Conservation (phyloP, 106 monocot species). For the Agapanthus africanus region DNA sequence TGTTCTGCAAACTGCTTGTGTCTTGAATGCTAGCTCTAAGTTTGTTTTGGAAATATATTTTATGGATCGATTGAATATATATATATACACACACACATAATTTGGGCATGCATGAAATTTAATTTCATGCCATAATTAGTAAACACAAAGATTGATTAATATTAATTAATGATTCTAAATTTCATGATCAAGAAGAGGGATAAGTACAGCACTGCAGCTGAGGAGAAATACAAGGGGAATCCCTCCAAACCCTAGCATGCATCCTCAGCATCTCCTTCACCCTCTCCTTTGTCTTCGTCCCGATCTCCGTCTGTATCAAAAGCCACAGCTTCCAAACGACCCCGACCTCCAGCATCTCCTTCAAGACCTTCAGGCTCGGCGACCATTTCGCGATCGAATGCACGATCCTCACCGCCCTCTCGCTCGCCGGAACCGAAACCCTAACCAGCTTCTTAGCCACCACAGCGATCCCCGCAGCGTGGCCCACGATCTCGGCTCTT, state of each 20-base stretch:
- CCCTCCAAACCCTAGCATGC: conserved; percentile 55
- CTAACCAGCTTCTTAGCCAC: conserved; percentile 49
- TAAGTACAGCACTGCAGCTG: too few species aligned
- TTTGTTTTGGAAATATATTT: too few species aligned
- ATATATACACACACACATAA: too few species aligned
- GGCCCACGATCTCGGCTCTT: conserved; percentile 35
- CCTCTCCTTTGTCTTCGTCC: conserved; percentile 41
- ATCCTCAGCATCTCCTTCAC: conserved; percentile 50
- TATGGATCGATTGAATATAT: too few species aligned
- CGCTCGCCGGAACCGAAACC: conserved; percentile 38
- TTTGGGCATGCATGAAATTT: too few species aligned
- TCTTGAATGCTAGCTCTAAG: too few species aligned
- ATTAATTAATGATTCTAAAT: too few species aligned
- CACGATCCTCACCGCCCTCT: conserved; percentile 35
- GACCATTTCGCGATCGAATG: conserved; percentile 25
- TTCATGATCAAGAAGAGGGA: too few species aligned
- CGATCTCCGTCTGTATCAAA: conserved; percentile 31
- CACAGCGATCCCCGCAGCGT: conserved; percentile 45
- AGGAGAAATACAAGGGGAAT: conserved; percentile 44
- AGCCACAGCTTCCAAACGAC: conserved; percentile 45
- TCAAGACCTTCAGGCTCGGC: conserved; percentile 23
- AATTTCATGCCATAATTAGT: too few species aligned
- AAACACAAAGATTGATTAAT: too few species aligned
- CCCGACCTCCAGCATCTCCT: conserved; percentile 60
- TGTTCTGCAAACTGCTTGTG: too few species aligned